Evolutionary conservation across 208 protist genomes (phyloP).

Genomic region (Kentomonas sorsogonicus): DNA sequence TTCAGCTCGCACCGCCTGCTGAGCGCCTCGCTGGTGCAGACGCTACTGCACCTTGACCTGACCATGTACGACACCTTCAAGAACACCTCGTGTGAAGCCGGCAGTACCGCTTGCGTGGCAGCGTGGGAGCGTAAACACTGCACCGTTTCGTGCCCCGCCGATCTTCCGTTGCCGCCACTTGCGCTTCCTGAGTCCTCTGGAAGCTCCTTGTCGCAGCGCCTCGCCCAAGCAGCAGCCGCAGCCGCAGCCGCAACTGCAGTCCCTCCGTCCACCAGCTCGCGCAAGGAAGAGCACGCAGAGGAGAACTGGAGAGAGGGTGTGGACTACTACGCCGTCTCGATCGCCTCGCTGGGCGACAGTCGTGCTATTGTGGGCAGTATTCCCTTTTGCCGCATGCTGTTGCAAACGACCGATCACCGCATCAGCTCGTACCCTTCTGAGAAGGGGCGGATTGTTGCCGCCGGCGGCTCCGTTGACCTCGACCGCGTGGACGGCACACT

Average conservation of each 20-base stretch:
- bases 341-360: slow-evolving; percentile 76
- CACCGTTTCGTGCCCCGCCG: no score
- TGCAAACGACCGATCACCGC: slow-evolving; percentile 58
- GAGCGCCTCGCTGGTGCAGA: slow-evolving; percentile 59
- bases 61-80: slow-evolving; percentile 40
- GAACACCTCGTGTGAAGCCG: slow-evolving; percentile 16
- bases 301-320: slow-evolving; percentile 3
- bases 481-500: slow-evolving; percentile 52
- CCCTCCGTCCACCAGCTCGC: not conserved
- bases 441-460: slow-evolving; percentile 19
- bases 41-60: slow-evolving; percentile 63
- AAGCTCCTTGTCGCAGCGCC: no score
- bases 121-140: no score
- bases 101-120: slow-evolving; percentile 48
- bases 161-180: no score
- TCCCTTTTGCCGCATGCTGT: slow-evolving; percentile 23
- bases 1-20: slow-evolving; percentile 27
- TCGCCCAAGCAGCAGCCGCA: no score
- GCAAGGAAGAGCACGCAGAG: not conserved
- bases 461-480: slow-evolving; percentile 44
- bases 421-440: slow-evolving; percentile 31
- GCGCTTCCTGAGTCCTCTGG: no score
- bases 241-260: not conserved
- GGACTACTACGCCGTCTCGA: slow-evolving; percentile 29
- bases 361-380: slow-evolving; percentile 52